phyloP scores from a whole-genome alignment of 805 yeast species.

The Lachancea fermentati region DNA sequence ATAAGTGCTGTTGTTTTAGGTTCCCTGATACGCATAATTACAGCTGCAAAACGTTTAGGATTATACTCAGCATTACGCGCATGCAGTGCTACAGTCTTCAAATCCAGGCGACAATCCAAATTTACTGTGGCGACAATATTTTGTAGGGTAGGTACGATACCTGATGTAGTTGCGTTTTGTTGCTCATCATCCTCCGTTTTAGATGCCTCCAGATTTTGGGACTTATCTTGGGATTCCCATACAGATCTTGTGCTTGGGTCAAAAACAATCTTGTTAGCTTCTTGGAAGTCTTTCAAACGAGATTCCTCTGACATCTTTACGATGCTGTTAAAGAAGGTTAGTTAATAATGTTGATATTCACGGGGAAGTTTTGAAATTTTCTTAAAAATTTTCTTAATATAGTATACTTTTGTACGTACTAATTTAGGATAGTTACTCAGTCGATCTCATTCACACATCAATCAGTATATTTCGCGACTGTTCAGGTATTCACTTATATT shows the following conservation, averaged over 20 bases:
- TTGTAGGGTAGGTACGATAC: slow-evolving; percentile 89
- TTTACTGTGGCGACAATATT: slow-evolving; percentile 98
- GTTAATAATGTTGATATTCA: neutral
- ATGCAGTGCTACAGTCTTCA: slow-evolving; percentile 94
- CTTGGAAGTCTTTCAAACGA: slow-evolving; percentile 31
- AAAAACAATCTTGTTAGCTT: slow-evolving; percentile 32
- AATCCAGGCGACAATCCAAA: slow-evolving; percentile 89
- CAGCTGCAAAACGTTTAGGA: slow-evolving; percentile 98
- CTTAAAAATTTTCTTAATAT: neutral
- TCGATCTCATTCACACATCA: no score
- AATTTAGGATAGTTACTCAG: no score
- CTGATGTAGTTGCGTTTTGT: slow-evolving; percentile 78
- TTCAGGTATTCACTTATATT: no score
- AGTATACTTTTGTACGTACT: neutral
- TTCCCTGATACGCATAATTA: slow-evolving; percentile 97
- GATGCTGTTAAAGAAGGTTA: no score
- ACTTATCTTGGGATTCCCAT: slow-evolving; percentile 30
- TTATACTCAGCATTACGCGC: slow-evolving; percentile 99
- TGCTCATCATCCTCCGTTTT: slow-evolving; percentile 21
- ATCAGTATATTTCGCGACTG: no score
- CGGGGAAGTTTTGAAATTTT: neutral
- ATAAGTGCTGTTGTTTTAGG: slow-evolving; percentile 97
- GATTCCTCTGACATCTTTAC: slow-evolving; percentile 30
- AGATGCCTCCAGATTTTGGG: slow-evolving; percentile 3
- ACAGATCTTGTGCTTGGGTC: slow-evolving; percentile 35